Evolutionary conservation across 2,329 filamentous ascomycete species (phyloP).

Genomic region (Colletotrichum incanum): DNA sequence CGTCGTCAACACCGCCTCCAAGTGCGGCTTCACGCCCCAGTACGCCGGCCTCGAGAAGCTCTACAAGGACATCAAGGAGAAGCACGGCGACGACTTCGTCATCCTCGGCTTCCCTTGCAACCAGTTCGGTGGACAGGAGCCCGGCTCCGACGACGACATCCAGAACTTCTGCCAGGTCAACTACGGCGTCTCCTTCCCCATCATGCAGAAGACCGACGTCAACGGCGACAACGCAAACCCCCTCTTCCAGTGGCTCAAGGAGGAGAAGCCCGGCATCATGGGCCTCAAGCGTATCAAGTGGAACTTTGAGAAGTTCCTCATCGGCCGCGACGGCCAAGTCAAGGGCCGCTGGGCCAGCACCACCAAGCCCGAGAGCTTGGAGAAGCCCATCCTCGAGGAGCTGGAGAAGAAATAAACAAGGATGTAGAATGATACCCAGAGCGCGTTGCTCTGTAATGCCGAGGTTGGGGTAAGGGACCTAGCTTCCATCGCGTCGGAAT

Average conservation of each 20-base stretch:
- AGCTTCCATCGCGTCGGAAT: not conserved
- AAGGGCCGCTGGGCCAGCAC: constrained; percentile 89
- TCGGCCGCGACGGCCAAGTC: constrained; percentile 89
- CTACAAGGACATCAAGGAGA: constrained; percentile 82
- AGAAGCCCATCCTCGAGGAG: constrained; percentile 82
- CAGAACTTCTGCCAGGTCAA: constrained; percentile 91
- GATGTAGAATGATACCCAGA: constrained; percentile 28
- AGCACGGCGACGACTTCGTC: constrained; percentile 82
- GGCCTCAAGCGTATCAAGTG: constrained; percentile 96
- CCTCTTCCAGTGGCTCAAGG: constrained; percentile 83
- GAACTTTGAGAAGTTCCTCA: constrained; percentile 99
- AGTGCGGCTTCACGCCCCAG: constrained; percentile 98
- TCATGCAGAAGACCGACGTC: constrained; percentile 93
- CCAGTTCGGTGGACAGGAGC: constrained; percentile 94
- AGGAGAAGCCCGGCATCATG: constrained; percentile 83
- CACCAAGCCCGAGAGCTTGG: constrained; percentile 87
- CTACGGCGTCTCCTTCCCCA: constrained; percentile 93
- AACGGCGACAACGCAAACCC: constrained; percentile 89
- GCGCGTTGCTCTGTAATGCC: constrained; percentile 6
- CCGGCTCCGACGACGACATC: constrained; percentile 85
- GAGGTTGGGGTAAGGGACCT: not conserved
- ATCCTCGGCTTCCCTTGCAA: constrained; percentile 99
- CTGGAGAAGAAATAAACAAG: constrained; percentile 65
- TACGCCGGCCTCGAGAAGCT: constrained; percentile 92
- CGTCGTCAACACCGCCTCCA: constrained; percentile 97